A percentile compares a stretch with the other conserved stretches of the same genome.
Conservation (phyloP, 164 flowering plant species). For the Vitis amurensis region DNA sequence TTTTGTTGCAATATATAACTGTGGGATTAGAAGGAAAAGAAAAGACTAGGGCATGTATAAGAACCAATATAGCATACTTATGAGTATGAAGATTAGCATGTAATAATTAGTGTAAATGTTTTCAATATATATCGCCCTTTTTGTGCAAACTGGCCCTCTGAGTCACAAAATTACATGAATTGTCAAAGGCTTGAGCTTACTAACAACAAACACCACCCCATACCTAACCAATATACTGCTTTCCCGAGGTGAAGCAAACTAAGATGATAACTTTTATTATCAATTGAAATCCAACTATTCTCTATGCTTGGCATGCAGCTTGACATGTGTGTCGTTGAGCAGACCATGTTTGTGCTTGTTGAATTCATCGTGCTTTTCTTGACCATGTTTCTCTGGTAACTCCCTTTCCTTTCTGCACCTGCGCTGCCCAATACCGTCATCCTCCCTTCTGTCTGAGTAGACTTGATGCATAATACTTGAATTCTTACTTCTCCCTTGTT, state of each 20-base stretch:
- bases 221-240: too few relatives aligned
- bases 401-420: slow-evolving; percentile 29
- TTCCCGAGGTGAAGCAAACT: too few relatives aligned
- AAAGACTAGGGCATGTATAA: neutral
- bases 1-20: slow-evolving; percentile 7
- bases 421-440: slow-evolving; percentile 31
- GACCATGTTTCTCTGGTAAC: slow-evolving; percentile 10
- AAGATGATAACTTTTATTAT: neutral
- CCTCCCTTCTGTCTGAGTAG: slow-evolving; percentile 17
- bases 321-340: slow-evolving; percentile 6
- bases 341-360: slow-evolving; percentile 10
- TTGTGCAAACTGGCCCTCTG: slow-evolving; percentile 2
- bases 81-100: slow-evolving; percentile 6
- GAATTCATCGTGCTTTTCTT: slow-evolving; percentile 15
- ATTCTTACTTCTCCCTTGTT: slow-evolving; percentile 38
- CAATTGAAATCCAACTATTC: slow-evolving; percentile 3
- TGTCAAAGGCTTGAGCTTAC: too few relatives aligned
- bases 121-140: neutral
- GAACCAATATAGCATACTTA: slow-evolving; percentile 11
- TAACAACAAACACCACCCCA: too few relatives aligned
- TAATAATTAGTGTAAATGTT: neutral
- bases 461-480: slow-evolving; percentile 18
- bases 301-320: slow-evolving; percentile 8
- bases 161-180: neutral
- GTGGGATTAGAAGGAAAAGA: neutral